These are phyloP conservation scores for Phytophthora syringae DNA, from an alignment of 352 stramenopile species.

Conservation along the genomic window DNA sequence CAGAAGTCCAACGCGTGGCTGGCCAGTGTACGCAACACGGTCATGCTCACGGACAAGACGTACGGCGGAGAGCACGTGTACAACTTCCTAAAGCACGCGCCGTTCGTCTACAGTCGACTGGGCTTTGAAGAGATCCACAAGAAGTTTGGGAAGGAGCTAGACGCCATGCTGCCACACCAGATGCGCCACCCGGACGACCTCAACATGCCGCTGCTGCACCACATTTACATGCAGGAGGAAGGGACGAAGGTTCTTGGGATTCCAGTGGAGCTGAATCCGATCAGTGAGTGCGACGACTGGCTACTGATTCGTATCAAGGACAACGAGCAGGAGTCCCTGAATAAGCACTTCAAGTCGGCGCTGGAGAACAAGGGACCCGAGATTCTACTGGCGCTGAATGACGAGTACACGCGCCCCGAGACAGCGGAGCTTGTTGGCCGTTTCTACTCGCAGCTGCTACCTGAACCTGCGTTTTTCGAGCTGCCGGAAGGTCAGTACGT, in stretches of 20 bases:
- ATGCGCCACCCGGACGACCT: slow-evolving; percentile 73
- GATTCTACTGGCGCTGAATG: slow-evolving; percentile 80
- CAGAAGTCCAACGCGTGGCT: slow-evolving; percentile 78
- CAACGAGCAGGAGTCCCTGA: slow-evolving; percentile 45
- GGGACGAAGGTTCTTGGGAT: slow-evolving; percentile 60
- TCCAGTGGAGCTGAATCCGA: slow-evolving; percentile 71
- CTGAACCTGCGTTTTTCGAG: slow-evolving; percentile 59
- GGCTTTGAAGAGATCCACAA: slow-evolving; percentile 82
- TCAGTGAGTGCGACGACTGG: slow-evolving; percentile 82
- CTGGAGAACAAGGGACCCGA: slow-evolving; percentile 61
- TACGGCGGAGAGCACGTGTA: slow-evolving; percentile 87
- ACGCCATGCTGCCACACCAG: slow-evolving; percentile 65
- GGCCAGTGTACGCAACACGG: slow-evolving; percentile 79
- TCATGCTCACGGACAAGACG: slow-evolving; percentile 66
- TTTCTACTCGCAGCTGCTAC: slow-evolving; percentile 74
- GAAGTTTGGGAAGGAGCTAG: slow-evolving; percentile 62
- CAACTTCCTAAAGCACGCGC: slow-evolving; percentile 89
- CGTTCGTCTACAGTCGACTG: slow-evolving; percentile 79
- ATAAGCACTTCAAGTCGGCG: slow-evolving; percentile 41
- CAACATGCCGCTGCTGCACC: slow-evolving; percentile 84
- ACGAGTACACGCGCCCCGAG: slow-evolving; percentile 67
- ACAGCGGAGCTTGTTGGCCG: slow-evolving; percentile 58
- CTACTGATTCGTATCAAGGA: slow-evolving; percentile 75
- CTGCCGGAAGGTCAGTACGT: slow-evolving; percentile 56
- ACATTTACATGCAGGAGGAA: slow-evolving; percentile 89